A percentile compares a stretch with the other conserved stretches of the same genome.
Evolutionary conservation across 345 rosid species (phyloP).

Genomic region (Brassica nigra): DNA sequence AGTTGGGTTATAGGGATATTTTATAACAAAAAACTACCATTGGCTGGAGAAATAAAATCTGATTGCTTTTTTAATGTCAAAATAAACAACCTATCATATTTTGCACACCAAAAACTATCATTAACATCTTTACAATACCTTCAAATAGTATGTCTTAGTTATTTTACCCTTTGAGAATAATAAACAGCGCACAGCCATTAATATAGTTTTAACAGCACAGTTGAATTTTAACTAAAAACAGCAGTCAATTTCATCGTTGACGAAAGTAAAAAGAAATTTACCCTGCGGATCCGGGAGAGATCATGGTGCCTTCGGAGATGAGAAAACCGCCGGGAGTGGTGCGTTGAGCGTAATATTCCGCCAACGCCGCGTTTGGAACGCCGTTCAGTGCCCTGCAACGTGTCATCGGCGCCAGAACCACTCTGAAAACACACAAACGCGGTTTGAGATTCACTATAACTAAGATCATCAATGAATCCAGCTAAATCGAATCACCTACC

Average conservation of each 20-base stretch:
- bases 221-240: neutral
- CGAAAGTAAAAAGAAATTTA: constrained; percentile 27
- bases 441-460: neutral
- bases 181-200: neutral
- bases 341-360: constrained; percentile 80
- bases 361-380: constrained; percentile 65
- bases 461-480: neutral
- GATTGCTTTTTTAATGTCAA: neutral
- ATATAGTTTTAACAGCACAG: neutral
- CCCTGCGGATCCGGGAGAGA: constrained; percentile 73
- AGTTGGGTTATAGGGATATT: neutral
- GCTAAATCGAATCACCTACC: constrained; percentile 56
- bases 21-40: neutral
- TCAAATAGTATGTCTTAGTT: too few relatives aligned
- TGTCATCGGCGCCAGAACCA: constrained; percentile 90
- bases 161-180: too few relatives aligned
- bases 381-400: constrained; percentile 84
- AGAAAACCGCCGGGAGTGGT: constrained; percentile 79
- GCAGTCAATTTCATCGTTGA: neutral
- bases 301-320: constrained; percentile 75
- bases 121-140: too few relatives aligned
- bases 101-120: too few relatives aligned
- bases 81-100: neutral
- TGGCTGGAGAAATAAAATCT: neutral
- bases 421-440: constrained; percentile 46